Percentiles rank a stretch among this genome's conserved stretches.
phyloP scores from a whole-genome alignment of 2,329 filamentous ascomycete genomes.

The Elsinoe necatrix region DNA sequence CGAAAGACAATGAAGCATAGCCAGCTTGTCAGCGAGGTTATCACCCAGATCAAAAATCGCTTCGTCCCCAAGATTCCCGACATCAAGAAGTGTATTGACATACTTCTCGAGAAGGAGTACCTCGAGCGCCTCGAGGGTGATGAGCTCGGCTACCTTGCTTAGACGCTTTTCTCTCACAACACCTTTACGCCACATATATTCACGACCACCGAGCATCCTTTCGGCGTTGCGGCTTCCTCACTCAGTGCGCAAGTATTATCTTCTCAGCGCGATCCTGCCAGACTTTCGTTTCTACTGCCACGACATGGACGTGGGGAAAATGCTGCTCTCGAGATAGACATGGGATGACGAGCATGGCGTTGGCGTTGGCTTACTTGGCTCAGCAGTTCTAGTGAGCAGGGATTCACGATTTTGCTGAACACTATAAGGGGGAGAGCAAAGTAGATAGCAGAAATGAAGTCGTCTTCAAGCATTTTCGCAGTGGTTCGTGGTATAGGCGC shows the following conservation, averaged over 20 bases:
- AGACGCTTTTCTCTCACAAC: conserved; percentile 22
- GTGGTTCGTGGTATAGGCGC: no score
- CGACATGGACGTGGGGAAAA: conserved; percentile 16
- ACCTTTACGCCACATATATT: not conserved
- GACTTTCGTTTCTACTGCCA: not conserved
- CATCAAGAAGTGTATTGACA: conserved; percentile 99
- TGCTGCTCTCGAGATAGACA: conserved; percentile 7
- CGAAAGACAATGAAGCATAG: conserved; percentile 98
- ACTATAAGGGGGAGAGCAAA: not conserved
- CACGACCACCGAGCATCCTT: not conserved
- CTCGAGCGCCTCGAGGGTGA: conserved; percentile 91
- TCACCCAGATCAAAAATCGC: conserved; percentile 84
- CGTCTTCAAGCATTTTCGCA: not conserved
- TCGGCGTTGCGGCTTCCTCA: conserved; percentile 9
- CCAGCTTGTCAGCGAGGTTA: conserved; percentile 88
- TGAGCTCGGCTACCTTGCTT: conserved; percentile 89
- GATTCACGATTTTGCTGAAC: not conserved
- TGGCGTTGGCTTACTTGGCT: conserved; percentile 6
- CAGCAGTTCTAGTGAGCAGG: not conserved
- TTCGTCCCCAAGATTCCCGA: conserved; percentile 90
- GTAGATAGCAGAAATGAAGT: not conserved
- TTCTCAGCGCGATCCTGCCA: not conserved
- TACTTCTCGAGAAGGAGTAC: conserved; percentile 97
- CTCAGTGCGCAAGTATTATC: not conserved
- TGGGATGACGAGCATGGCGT: conserved; percentile 15